These are phyloP conservation scores for Ascochyta pisi DNA, from an alignment of 2,329 filamentous ascomycete species.

Conservation along the genomic window DNA sequence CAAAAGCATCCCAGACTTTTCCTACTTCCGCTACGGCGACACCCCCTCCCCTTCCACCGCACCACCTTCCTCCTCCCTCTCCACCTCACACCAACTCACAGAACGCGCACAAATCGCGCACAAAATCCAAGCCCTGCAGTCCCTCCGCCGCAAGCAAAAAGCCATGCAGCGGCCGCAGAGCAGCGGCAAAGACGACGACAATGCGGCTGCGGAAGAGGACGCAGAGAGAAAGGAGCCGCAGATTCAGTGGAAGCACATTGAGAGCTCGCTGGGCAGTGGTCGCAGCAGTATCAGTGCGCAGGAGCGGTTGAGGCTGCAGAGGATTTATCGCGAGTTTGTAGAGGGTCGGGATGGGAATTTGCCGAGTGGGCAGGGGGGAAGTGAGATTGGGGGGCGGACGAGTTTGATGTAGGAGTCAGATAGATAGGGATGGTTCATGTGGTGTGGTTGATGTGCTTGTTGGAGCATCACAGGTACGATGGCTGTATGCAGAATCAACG, in stretches of 20 bases:
- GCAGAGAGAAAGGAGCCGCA: constrained; percentile 70
- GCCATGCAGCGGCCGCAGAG: constrained; percentile 46
- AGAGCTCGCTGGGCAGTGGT: constrained; percentile 77
- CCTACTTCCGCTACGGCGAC: constrained; percentile 81
- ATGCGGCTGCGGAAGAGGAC: constrained; percentile 50
- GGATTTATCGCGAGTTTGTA: constrained; percentile 92
- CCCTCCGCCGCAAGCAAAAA: constrained; percentile 69
- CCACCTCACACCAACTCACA: constrained; percentile 66
- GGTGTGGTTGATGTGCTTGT: too few species aligned
- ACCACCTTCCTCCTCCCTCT: constrained; percentile 45
- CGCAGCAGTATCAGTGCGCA: constrained; percentile 81
- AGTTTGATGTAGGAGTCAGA: constrained; percentile 77
- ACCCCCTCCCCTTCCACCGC: constrained; percentile 40
- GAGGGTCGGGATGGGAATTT: constrained; percentile 93
- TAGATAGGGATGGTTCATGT: too few species aligned
- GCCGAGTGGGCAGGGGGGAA: constrained; percentile 89
- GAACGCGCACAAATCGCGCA: constrained; percentile 79
- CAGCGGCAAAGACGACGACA: constrained; percentile 25
- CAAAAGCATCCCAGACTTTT: constrained; percentile 44
- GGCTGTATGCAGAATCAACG: too few species aligned
- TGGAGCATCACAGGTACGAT: too few species aligned
- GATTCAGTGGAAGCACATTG: constrained; percentile 83
- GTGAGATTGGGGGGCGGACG: constrained; percentile 88
- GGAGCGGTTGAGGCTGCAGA: constrained; percentile 75
- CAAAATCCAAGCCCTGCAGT: constrained; percentile 83